Conservation (phyloP, 306 rosid genomes). For the Acmispon strigosus region DNA sequence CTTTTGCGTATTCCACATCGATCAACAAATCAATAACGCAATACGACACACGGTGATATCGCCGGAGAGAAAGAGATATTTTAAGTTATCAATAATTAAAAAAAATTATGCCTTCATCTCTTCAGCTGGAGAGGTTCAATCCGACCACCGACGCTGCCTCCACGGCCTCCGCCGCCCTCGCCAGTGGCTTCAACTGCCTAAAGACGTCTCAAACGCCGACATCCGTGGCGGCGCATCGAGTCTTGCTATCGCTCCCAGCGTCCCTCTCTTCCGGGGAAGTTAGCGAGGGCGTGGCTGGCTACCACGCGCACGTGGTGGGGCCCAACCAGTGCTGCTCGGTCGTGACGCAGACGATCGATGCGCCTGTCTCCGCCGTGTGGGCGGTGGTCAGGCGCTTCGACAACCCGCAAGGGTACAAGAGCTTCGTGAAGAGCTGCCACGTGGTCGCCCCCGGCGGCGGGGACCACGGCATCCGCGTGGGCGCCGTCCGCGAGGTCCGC, state of each 20-base stretch:
- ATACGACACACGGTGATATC: background rate
- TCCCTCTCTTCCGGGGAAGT: background rate
- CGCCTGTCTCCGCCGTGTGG: slow-evolving; percentile 47
- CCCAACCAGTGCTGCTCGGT: slow-evolving; percentile 48
- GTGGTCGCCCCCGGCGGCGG: slow-evolving; percentile 37
- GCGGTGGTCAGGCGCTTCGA: slow-evolving; percentile 51
- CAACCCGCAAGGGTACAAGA: slow-evolving; percentile 51
- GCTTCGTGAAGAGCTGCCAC: slow-evolving; percentile 50
- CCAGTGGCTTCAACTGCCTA: slow-evolving; percentile 28
- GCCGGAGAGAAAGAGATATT: background rate
- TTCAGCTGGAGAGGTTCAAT: slow-evolving; percentile 32
- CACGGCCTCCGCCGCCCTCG: background rate
- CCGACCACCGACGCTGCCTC: slow-evolving; percentile 19
- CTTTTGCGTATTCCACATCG: slow-evolving; percentile 12
- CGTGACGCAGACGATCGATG: slow-evolving; percentile 32
- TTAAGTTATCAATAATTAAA: background rate
- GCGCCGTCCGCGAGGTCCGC: slow-evolving; percentile 48
- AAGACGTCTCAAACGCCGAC: slow-evolving; percentile 17
- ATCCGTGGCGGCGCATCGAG: background rate
- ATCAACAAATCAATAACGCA: background rate
- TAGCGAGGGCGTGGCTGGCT: background rate
- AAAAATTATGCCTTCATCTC: slow-evolving; percentile 32
- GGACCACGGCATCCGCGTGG: slow-evolving; percentile 36
- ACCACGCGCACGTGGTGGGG: slow-evolving; percentile 33
- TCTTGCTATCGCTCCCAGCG: background rate